Percentiles rank a stretch among this genome's conserved stretches.
Conservation (phyloP, 495 filamentous ascomycete species). For the Penicillium cosmopolitanum region DNA sequence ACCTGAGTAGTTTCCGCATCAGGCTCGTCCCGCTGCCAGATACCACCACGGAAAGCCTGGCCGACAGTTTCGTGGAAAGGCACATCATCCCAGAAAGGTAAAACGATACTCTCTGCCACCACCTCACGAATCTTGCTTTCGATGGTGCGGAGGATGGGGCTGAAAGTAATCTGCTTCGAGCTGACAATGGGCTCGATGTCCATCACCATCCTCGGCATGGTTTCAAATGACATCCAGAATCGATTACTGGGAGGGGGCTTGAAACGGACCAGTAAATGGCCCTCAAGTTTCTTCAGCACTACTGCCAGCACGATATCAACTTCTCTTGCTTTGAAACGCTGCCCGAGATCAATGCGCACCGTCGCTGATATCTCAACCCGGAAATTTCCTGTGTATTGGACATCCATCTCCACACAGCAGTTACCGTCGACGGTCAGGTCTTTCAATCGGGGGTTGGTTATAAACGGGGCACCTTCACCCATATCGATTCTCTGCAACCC, state of each 20-base stretch:
- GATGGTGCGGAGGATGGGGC: constrained; percentile 86
- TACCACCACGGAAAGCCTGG: constrained; percentile 82
- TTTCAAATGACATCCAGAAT: constrained; percentile 91
- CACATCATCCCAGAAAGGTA: constrained; percentile 93
- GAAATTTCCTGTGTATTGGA: constrained; percentile 88
- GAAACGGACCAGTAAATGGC: constrained; percentile 80
- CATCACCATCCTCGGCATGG: constrained; percentile 89
- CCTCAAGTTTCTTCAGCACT: constrained; percentile 82
- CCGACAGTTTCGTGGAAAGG: constrained; percentile 81
- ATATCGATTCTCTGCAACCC: constrained; percentile 80
- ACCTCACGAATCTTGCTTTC: constrained; percentile 94
- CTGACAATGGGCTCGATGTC: constrained; percentile 93
- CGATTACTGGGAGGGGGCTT: constrained; percentile 96
- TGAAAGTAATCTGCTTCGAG: constrained; percentile 91
- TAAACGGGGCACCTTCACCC: constrained; percentile 82
- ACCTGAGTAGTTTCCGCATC: constrained; percentile 45
- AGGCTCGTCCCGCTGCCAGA: constrained; percentile 72
- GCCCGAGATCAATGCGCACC: constrained; percentile 85
- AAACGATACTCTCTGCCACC: constrained; percentile 87
- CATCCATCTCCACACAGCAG: constrained; percentile 79
- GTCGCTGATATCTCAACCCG: constrained; percentile 86
- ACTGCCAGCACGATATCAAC: constrained; percentile 88
- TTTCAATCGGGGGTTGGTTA: constrained; percentile 86
- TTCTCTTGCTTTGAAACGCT: constrained; percentile 85
- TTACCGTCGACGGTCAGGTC: constrained; percentile 92